These are phyloP conservation scores for Cryptosporidium ubiquitum DNA, from an alignment of 169 alveolate species.

Conservation along the genomic window DNA sequence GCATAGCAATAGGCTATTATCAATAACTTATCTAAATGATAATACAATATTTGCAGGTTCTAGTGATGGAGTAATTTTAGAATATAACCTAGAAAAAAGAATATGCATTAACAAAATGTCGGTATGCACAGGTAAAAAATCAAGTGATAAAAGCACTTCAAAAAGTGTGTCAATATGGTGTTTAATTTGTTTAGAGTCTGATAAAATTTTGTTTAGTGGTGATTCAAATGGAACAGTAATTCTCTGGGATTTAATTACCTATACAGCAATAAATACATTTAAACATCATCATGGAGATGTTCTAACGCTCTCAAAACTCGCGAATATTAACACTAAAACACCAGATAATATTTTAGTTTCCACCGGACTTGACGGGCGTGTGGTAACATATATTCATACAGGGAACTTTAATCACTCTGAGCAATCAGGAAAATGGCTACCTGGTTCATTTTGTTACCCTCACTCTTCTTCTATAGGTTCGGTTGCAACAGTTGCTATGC, in stretches of 20 bases:
- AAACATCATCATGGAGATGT: conserved; percentile 57
- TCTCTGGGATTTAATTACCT: conserved; percentile 54
- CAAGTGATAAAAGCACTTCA: neutral
- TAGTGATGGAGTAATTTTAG: conserved; percentile 51
- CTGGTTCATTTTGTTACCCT: conserved; percentile 57
- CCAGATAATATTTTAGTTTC: conserved; percentile 23
- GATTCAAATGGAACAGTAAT: conserved; percentile 71
- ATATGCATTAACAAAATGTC: conserved; percentile 40
- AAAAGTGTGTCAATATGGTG: conserved; percentile 52
- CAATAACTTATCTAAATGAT: conserved; percentile 35
- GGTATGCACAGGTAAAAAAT: conserved; percentile 57
- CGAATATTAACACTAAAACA: neutral
- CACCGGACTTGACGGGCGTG: conserved; percentile 66
- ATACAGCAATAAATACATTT: conserved; percentile 55
- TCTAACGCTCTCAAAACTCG: conserved; percentile 42
- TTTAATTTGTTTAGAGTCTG: conserved; percentile 39
- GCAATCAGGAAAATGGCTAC: conserved; percentile 27
- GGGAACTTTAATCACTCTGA: neutral
- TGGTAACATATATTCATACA: conserved; percentile 43
- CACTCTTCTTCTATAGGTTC: conserved; percentile 11
- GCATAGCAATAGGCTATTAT: conserved; percentile 27
- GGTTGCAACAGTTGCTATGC: conserved; percentile 19
- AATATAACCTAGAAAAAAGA: conserved; percentile 15
- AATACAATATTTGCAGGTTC: conserved; percentile 48
- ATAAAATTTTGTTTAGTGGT: conserved; percentile 49